Percentiles rank a stretch among this genome's conserved stretches.
Conservation (phyloP, 176 grass and related monocot species). For the Miscanthus lutarioriparius region DNA sequence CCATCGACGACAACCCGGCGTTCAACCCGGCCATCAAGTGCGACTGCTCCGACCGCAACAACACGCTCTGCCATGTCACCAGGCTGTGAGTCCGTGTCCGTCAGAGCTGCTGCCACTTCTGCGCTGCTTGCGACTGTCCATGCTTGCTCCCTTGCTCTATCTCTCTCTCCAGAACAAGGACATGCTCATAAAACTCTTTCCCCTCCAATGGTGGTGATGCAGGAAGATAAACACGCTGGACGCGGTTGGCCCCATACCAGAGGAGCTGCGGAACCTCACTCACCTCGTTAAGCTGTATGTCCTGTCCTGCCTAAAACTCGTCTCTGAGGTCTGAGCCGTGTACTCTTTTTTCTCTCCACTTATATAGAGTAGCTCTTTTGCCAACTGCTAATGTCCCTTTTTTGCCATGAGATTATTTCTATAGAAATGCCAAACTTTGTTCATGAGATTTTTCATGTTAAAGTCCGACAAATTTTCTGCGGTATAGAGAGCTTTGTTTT, state of each 20-base stretch:
- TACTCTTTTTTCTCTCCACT: not conserved
- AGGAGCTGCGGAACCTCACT: conserved; percentile 73
- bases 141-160: not conserved
- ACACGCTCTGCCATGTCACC: conserved; percentile 60
- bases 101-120: not conserved
- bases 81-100: conserved; percentile 38
- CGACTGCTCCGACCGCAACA: conserved; percentile 54
- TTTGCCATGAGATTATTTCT: not conserved
- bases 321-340: not conserved
- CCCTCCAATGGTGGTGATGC: not conserved
- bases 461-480: not conserved
- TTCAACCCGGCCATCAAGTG: conserved; percentile 78
- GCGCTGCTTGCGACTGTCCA: not conserved
- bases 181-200: no score
- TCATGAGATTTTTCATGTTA: no score
- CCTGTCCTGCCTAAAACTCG: not conserved
- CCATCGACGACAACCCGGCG: conserved; percentile 41
- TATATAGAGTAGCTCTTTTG: not conserved
- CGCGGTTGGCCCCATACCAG: conserved; percentile 58
- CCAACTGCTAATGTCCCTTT: not conserved
- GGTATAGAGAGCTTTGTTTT: not conserved
- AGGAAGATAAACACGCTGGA: conserved; percentile 60
- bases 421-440: not conserved
- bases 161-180: not conserved
- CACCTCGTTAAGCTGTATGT: conserved; percentile 69